Evolutionary conservation across 2,329 filamentous ascomycete genomes (phyloP).

Genomic region (Xenoacremonium recifei): DNA sequence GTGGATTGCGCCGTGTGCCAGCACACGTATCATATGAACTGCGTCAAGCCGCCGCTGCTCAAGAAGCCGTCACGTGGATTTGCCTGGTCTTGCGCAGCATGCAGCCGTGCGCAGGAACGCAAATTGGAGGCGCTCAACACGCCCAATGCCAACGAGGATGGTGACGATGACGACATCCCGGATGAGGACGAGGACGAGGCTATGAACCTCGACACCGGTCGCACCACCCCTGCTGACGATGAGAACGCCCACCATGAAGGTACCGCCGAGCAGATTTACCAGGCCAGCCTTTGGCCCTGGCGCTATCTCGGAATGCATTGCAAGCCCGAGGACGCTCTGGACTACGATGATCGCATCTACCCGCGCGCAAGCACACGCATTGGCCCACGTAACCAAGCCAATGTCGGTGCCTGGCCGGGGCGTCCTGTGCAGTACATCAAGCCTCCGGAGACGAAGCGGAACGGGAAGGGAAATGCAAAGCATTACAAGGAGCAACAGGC

Average conservation of each 20-base stretch:
- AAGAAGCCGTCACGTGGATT: slow-evolving; percentile 98
- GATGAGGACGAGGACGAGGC: slow-evolving; percentile 72
- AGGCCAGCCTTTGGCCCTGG: slow-evolving; percentile 94
- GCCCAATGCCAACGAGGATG: slow-evolving; percentile 65
- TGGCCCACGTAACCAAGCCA: slow-evolving; percentile 88
- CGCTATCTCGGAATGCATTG: slow-evolving; percentile 95
- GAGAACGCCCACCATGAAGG: slow-evolving; percentile 54
- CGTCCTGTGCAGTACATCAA: slow-evolving; percentile 88
- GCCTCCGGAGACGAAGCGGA: slow-evolving; percentile 80
- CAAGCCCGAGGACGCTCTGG: slow-evolving; percentile 89
- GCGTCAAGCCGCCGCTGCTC: slow-evolving; percentile 83
- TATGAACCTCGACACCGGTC: slow-evolving; percentile 54
- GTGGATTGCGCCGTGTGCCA: slow-evolving; percentile 95
- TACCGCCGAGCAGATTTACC: slow-evolving; percentile 85
- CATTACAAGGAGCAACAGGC: slow-evolving; percentile 77
- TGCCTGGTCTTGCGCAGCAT: slow-evolving; percentile 95
- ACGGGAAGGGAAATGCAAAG: slow-evolving; percentile 74
- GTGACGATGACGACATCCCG: slow-evolving; percentile 60
- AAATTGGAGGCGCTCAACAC: slow-evolving; percentile 89
- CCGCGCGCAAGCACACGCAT: slow-evolving; percentile 90
- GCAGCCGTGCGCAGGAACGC: slow-evolving; percentile 91
- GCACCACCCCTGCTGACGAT: slow-evolving; percentile 63
- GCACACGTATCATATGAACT: slow-evolving; percentile 98
- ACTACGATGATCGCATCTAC: slow-evolving; percentile 97
- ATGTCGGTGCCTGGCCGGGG: slow-evolving; percentile 81